A percentile compares a stretch with the other conserved stretches of the same genome.
Conservation (phyloP, 2,329 filamentous ascomycete genomes). For the Pestalotiopsis fici region DNA sequence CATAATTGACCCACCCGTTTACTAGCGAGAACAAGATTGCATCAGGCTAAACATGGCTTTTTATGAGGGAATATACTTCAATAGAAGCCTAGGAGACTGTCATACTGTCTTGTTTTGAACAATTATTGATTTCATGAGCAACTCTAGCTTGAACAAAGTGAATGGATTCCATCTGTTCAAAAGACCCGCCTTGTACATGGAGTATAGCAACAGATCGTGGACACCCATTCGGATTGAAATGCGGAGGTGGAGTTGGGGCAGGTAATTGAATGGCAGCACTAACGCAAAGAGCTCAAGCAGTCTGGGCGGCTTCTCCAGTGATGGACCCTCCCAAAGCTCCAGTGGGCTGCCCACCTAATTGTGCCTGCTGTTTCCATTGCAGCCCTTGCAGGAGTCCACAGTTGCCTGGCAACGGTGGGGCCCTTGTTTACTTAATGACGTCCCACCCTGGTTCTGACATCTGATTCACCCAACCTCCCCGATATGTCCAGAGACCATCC, state of each 20-base stretch:
- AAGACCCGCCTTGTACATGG: neutral
- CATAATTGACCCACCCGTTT: no score
- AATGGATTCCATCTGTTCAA: neutral
- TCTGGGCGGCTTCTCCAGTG: neutral
- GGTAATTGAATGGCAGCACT: neutral
- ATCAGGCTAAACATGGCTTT: no score
- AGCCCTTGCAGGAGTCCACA: no score
- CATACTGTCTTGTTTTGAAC: no score
- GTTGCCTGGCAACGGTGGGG: slow-evolving; percentile 8
- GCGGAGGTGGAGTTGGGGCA: neutral
- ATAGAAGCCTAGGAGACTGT: no score
- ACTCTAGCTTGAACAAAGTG: no score
- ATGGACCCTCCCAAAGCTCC: neutral
- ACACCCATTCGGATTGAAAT: neutral
- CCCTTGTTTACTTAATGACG: slow-evolving; percentile 9
- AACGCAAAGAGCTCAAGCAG: slow-evolving; percentile 6
- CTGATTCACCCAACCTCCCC: neutral
- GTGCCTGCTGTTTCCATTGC: no score
- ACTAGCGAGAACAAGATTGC: no score
- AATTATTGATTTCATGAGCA: no score
- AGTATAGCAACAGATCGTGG: slow-evolving; percentile 3
- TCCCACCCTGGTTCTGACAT: neutral
- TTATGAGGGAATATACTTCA: no score
- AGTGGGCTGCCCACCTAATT: neutral
- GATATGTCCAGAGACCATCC: neutral